A percentile compares a stretch with the other conserved stretches of the same genome.
phyloP scores from a whole-genome alignment of 176 grass and related monocot genomes.

The Cenchrus purpureus region DNA sequence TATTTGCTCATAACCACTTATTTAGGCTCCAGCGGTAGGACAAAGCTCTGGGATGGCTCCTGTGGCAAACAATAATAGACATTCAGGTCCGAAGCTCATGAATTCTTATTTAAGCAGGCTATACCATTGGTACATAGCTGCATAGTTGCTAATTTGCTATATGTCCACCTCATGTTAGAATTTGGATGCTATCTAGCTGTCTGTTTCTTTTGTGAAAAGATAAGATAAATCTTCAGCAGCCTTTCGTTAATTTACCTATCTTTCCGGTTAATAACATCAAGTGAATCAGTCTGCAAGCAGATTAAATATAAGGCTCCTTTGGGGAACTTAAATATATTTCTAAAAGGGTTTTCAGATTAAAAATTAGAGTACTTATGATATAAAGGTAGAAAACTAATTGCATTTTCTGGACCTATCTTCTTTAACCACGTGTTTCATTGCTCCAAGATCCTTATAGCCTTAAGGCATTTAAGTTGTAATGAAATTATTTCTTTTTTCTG shows the following conservation, averaged over 20 bases:
- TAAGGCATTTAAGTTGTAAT: slow-evolving; percentile 15
- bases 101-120: not conserved
- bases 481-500: not conserved
- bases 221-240: not conserved
- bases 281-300: not conserved
- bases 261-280: not conserved
- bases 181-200: slow-evolving; percentile 5
- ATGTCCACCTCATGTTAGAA: slow-evolving; percentile 8
- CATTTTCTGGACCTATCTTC: not conserved
- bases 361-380: not conserved
- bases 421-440: not conserved
- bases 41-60: slow-evolving; percentile 80
- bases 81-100: slow-evolving; percentile 52
- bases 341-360: not conserved
- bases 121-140: not conserved
- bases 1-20: slow-evolving; percentile 30
- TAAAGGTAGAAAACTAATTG: not conserved
- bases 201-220: slow-evolving; percentile 27
- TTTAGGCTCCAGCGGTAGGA: slow-evolving; percentile 55
- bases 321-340: not conserved
- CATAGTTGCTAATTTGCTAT: not conserved
- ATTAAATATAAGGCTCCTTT: not conserved
- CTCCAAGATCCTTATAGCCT: not conserved
- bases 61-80: slow-evolving; percentile 61
- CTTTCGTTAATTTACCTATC: not conserved